Conservation (phyloP, 108 stramenopile species). For the Stephanodiscus minutulus region DNA sequence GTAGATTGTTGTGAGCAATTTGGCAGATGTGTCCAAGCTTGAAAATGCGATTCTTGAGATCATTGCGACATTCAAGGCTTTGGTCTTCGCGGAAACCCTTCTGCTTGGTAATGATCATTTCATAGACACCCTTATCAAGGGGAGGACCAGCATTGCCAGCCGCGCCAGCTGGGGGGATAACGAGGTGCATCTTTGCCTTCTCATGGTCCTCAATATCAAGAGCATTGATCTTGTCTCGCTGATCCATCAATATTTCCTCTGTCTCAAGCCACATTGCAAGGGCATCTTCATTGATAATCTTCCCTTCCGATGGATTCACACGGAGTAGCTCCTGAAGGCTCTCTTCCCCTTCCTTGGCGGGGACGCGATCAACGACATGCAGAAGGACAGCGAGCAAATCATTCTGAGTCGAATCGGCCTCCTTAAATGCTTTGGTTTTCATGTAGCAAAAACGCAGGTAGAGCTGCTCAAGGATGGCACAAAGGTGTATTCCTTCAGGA, state of each 20-base stretch:
- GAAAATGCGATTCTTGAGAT: conserved; percentile 88
- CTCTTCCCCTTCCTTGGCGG: conserved; percentile 76
- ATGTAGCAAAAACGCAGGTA: conserved; percentile 85
- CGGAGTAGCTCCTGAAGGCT: conserved; percentile 83
- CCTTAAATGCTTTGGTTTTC: conserved; percentile 85
- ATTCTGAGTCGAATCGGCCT: conserved; percentile 85
- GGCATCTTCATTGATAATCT: conserved; percentile 74
- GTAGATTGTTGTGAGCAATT: conserved; percentile 89
- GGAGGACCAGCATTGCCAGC: conserved; percentile 62
- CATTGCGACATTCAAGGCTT: conserved; percentile 76
- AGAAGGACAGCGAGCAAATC: conserved; percentile 84
- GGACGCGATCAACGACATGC: conserved; percentile 85
- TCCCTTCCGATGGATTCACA: conserved; percentile 55
- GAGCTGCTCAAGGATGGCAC: conserved; percentile 76
- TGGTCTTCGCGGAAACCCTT: conserved; percentile 86
- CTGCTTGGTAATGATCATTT: conserved; percentile 87
- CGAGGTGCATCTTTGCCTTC: conserved; percentile 73
- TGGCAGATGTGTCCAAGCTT: conserved; percentile 84
- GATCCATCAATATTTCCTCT: conserved; percentile 64
- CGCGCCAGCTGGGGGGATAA: conserved; percentile 54
- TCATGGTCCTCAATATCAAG: conserved; percentile 76
- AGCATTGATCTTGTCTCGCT: conserved; percentile 60
- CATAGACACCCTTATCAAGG: conserved; percentile 89
- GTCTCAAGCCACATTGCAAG: conserved; percentile 79
- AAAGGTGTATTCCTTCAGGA: conserved; percentile 78